Evolutionary conservation across 306 rosid genomes (phyloP).

Genomic region (Quercus parvula): DNA sequence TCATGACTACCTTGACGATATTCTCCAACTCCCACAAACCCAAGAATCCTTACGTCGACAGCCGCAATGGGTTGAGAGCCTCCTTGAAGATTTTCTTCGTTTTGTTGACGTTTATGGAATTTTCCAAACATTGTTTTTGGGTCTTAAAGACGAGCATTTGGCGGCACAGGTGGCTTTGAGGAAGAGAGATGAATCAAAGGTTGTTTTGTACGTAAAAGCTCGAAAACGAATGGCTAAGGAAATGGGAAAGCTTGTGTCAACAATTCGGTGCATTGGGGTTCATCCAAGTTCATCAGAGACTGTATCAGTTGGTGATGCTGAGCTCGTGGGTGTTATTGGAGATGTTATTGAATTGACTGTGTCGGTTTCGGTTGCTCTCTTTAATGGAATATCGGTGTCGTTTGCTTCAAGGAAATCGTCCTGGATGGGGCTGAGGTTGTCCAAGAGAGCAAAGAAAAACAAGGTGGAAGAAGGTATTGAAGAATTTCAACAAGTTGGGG

Average conservation of each 20-base stretch:
- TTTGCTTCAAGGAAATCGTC: slow-evolving; percentile 33
- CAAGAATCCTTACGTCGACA: slow-evolving; percentile 63
- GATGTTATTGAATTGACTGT: slow-evolving; percentile 55
- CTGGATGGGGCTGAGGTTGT: slow-evolving; percentile 35
- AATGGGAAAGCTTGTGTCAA: slow-evolving; percentile 50
- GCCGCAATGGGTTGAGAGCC: slow-evolving; percentile 51
- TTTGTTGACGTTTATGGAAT: slow-evolving; percentile 73
- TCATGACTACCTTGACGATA: slow-evolving; percentile 57
- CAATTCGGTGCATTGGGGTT: slow-evolving; percentile 26
- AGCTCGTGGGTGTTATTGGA: slow-evolving; percentile 39
- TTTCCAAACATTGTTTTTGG: slow-evolving; percentile 57
- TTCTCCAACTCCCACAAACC: slow-evolving; percentile 74
- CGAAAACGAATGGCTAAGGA: slow-evolving; percentile 45
- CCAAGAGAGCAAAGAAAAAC: slow-evolving; percentile 31
- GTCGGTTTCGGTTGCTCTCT: slow-evolving; percentile 52
- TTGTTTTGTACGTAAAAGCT: slow-evolving; percentile 35
- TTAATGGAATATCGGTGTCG: slow-evolving; percentile 50
- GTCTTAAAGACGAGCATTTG: slow-evolving; percentile 52
- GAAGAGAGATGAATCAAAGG: slow-evolving; percentile 49
- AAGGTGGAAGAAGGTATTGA: slow-evolving; percentile 35
- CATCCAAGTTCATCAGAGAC: not conserved
- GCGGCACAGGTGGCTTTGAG: slow-evolving; percentile 70
- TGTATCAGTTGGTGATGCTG: slow-evolving; percentile 35
- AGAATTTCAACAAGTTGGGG: slow-evolving; percentile 34
- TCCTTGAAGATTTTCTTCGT: slow-evolving; percentile 67